These are phyloP conservation scores for Chalciporus piperatoides DNA, from an alignment of 1,284 basidiomycete genomes.

Conservation along the genomic window DNA sequence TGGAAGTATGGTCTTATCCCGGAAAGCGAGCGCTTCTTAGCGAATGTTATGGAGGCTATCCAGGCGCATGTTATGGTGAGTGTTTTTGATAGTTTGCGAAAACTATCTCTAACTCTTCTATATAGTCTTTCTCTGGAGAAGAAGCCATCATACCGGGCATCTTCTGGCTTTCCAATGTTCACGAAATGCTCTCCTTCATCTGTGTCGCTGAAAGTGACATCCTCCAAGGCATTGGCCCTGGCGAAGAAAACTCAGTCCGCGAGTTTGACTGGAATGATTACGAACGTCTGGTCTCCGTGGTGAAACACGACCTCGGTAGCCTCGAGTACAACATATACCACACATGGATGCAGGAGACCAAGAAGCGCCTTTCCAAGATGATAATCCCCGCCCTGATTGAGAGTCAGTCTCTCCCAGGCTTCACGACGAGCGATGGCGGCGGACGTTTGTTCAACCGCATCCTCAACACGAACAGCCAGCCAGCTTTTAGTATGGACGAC, in stretches of 20 bases:
- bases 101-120: slow-evolving; percentile 11
- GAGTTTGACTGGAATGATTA: slow-evolving; percentile 98
- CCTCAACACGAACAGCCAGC: slow-evolving; percentile 78
- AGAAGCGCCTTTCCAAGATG: slow-evolving; percentile 97
- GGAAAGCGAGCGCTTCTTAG: slow-evolving; percentile 97
- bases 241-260: slow-evolving; percentile 86
- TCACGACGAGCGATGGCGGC: slow-evolving; percentile 92
- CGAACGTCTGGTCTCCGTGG: slow-evolving; percentile 93
- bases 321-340: slow-evolving; percentile 99
- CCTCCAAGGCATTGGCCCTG: slow-evolving; percentile 95
- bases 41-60: slow-evolving; percentile 98
- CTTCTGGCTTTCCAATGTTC: slow-evolving; percentile 99
- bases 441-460: slow-evolving; percentile 93
- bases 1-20: slow-evolving; percentile 99
- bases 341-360: slow-evolving; percentile 99
- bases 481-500: slow-evolving; percentile 98
- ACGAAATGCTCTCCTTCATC: slow-evolving; percentile 99
- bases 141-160: slow-evolving; percentile 96
- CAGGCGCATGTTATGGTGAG: slow-evolving; percentile 97
- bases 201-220: slow-evolving; percentile 98
- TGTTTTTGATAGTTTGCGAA: slow-evolving; percentile 8
- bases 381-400: slow-evolving; percentile 98
- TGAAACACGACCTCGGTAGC: slow-evolving; percentile 98
- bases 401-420: slow-evolving; percentile 96
- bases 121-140: slow-evolving; percentile 84